Evolutionary conservation across 169 alveolate genomes (phyloP).

Genomic region (Babesia divergens): DNA sequence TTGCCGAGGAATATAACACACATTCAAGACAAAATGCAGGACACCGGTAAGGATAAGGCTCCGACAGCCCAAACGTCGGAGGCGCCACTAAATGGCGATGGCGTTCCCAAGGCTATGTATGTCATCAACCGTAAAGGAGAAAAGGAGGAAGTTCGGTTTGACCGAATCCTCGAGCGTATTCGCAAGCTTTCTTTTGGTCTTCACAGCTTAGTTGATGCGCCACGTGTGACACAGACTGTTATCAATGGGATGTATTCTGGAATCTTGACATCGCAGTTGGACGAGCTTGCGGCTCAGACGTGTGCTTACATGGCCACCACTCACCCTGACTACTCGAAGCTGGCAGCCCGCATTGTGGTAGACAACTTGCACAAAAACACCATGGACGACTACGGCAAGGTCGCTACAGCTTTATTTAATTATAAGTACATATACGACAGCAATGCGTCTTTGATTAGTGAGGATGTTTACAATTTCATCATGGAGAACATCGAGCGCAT

Average conservation of each 20-base stretch:
- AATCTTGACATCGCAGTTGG: slow-evolving; percentile 90
- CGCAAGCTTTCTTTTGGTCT: slow-evolving; percentile 80
- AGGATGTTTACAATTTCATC: slow-evolving; percentile 88
- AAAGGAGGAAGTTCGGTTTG: slow-evolving; percentile 80
- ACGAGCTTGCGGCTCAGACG: slow-evolving; percentile 96
- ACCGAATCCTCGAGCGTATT: slow-evolving; percentile 77
- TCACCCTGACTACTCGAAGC: slow-evolving; percentile 94
- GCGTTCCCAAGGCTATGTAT: slow-evolving; percentile 73
- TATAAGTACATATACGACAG: slow-evolving; percentile 86
- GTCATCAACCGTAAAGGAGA: slow-evolving; percentile 83
- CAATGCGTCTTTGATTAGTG: slow-evolving; percentile 88
- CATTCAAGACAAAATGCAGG: slow-evolving; percentile 7
- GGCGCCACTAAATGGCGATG: background rate
- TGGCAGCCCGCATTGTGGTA: slow-evolving; percentile 97
- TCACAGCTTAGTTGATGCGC: slow-evolving; percentile 84
- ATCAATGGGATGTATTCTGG: slow-evolving; percentile 90
- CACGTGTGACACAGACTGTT: slow-evolving; percentile 87
- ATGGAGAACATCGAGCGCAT: slow-evolving; percentile 80
- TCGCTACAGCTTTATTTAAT: slow-evolving; percentile 70
- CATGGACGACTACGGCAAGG: slow-evolving; percentile 81
- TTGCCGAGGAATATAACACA: slow-evolving; percentile 8
- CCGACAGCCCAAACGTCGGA: background rate
- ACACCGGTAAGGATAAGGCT: background rate
- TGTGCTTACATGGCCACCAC: slow-evolving; percentile 98
- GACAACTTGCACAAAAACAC: slow-evolving; percentile 96